A percentile compares a stretch with the other conserved stretches of the same genome.
phyloP scores from a whole-genome alignment of 352 stramenopile species.

The Globisporangium cederbergense region DNA sequence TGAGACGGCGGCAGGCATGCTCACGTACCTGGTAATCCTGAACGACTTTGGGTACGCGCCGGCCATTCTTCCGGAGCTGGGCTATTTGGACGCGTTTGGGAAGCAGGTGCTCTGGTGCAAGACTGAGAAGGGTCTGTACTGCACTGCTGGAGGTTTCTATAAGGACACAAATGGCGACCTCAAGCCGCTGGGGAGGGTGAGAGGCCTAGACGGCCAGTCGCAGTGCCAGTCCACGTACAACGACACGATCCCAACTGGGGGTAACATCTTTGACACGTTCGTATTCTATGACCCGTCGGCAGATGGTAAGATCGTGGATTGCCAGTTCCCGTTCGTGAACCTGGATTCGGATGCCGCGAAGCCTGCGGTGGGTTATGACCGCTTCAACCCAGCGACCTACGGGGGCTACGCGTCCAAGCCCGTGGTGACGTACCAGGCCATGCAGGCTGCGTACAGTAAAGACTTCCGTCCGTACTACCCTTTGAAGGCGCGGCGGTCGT shows the following conservation, averaged over 20 bases:
- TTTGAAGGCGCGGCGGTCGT: slow-evolving; percentile 70
- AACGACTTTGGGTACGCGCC: slow-evolving; percentile 88
- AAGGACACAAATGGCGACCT: slow-evolving; percentile 27
- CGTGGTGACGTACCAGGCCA: slow-evolving; percentile 64
- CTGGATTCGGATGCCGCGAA: slow-evolving; percentile 39
- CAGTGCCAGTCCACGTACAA: slow-evolving; percentile 50
- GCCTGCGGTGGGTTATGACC: slow-evolving; percentile 36
- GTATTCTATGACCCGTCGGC: slow-evolving; percentile 76
- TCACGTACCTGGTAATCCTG: slow-evolving; percentile 86
- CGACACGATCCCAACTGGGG: slow-evolving; percentile 39
- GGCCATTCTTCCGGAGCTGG: slow-evolving; percentile 75
- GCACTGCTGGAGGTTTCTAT: slow-evolving; percentile 63
- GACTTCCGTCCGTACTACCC: slow-evolving; percentile 89
- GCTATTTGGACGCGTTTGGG: slow-evolving; percentile 77
- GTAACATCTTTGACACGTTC: slow-evolving; percentile 66
- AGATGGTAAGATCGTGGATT: slow-evolving; percentile 72
- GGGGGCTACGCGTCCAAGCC: slow-evolving; percentile 32
- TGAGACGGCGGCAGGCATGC: slow-evolving; percentile 81
- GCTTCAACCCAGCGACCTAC: slow-evolving; percentile 47
- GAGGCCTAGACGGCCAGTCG: slow-evolving; percentile 25
- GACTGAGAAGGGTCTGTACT: slow-evolving; percentile 55
- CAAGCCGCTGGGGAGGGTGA: slow-evolving; percentile 29
- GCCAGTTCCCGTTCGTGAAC: slow-evolving; percentile 82
- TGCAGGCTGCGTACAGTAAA: slow-evolving; percentile 43
- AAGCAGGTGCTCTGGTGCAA: slow-evolving; percentile 87